Base-by-base conservation (phyloP, 108 stramenopile genomes). In the Chaetoceros muelleri region DNA sequence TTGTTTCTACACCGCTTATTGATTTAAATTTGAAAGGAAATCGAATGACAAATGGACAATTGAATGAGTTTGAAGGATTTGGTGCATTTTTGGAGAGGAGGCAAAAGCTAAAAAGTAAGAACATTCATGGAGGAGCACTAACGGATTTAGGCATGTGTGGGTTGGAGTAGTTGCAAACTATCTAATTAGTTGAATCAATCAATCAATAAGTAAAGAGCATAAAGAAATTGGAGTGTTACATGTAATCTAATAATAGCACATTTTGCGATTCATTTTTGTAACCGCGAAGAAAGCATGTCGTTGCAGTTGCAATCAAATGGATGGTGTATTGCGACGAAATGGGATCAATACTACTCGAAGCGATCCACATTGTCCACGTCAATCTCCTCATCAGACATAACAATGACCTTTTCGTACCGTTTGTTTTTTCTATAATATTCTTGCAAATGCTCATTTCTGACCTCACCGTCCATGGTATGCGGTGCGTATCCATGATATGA, bases 21-120 rank as follows among this genome's bases (percentile, higher is more conserved):
- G 90, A 92, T 67, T 60, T 92, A 68, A 92, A 83, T 62, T 57
- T 92, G 7, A 78, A 83, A 63, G 86, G 86, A 26, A 92, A 92
- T 75, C 57, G 60, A 21, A 66, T 92, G 80, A 77, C 84, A 0
- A 73, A 60, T 51, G 85, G 81, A 17, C 71, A 82, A 55, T 62
- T 92, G 27, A 92, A 87, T 64, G 50, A 76, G 30, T 85, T 92
- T 73, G 80, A 75, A 8, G 90, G 90, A 30, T 85, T 78, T 50
- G 65, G 70, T 49, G 60, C 34, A 18, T 92, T 92, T 58, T 57
- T 92, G 61, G 77, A 81, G 45, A 68, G 90, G 58, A 81, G 90
- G 23, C 69, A 79, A 62, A 82, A 85, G 24, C 76, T 87, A 17
- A 92, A 92, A 55, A 84, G 69, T 19, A 87, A 76, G 26, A 76